Evolutionary conservation across 345 rosid genomes (phyloP).

Genomic region (Citrus glauca): DNA sequence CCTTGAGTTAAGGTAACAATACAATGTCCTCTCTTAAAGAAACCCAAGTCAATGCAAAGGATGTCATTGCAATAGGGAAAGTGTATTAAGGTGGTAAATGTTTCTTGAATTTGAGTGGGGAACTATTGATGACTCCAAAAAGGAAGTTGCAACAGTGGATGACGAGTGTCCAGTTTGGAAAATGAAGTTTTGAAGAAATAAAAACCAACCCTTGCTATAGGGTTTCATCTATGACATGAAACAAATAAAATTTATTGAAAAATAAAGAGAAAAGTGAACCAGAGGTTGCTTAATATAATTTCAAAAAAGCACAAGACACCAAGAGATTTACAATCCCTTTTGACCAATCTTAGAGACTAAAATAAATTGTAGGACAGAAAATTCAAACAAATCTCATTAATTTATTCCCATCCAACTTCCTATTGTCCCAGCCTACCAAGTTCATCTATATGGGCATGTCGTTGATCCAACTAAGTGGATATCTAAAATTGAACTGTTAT

Average conservation of each 20-base stretch:
- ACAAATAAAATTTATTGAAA: too few relatives aligned
- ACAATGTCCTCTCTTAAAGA: conserved; percentile 11
- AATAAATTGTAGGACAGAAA: not conserved
- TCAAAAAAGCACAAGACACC: too few relatives aligned
- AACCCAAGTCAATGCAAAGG: conserved; percentile 6
- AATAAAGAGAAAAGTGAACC: too few relatives aligned
- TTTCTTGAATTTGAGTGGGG: not conserved
- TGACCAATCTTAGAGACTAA: not conserved
- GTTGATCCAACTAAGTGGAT: not conserved
- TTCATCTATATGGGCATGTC: not conserved
- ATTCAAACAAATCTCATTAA: not conserved
- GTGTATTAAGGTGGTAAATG: not conserved
- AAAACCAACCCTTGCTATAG: not conserved
- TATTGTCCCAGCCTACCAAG: not conserved
- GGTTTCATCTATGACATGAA: too few relatives aligned
- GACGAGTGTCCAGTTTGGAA: not conserved
- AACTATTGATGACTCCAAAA: not conserved
- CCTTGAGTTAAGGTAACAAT: not conserved
- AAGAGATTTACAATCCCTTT: not conserved
- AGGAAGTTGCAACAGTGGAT: not conserved
- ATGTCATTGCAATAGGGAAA: not conserved
- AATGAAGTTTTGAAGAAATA: not conserved
- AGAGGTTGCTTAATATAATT: too few relatives aligned
- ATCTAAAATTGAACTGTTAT: not conserved
- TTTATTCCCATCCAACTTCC: not conserved